Evolutionary conservation across 768 basidiomycete genomes (phyloP).

Genomic region (Collybiopsis luxurians): DNA sequence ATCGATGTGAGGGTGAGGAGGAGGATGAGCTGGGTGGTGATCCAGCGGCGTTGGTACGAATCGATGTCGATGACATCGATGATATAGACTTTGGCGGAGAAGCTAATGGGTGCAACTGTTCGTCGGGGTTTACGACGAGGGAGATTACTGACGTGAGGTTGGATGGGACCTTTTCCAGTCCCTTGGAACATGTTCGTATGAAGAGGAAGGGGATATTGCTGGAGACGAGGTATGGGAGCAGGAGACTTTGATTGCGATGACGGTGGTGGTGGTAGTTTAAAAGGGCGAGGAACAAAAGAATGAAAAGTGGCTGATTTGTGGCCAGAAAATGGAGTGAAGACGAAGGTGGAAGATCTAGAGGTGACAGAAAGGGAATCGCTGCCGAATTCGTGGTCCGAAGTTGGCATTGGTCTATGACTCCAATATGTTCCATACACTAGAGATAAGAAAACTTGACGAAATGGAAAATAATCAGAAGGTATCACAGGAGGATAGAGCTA

Average conservation of each 20-base stretch:
- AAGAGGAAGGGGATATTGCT: background rate
- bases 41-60: slow-evolving; percentile 1
- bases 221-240: background rate
- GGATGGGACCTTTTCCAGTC: slow-evolving; percentile 1
- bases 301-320: background rate
- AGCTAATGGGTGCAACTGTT: background rate
- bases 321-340: background rate
- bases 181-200: background rate
- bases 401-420: too few species aligned
- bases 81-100: background rate
- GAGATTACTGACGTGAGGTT: slow-evolving; percentile 5
- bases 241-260: background rate
- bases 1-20: background rate
- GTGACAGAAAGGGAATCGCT: slow-evolving; percentile 1
- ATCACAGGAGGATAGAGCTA: too few species aligned
- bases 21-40: background rate
- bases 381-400: background rate
- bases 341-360: background rate
- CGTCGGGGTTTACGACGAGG: background rate
- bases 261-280: background rate
- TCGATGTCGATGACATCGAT: background rate
- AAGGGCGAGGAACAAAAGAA: background rate
- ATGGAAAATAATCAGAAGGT: too few species aligned
- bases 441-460: too few species aligned
- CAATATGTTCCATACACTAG: too few species aligned